Evolutionary conservation across 306 rosid genomes (phyloP).

Genomic region (Albizia julibrissin): DNA sequence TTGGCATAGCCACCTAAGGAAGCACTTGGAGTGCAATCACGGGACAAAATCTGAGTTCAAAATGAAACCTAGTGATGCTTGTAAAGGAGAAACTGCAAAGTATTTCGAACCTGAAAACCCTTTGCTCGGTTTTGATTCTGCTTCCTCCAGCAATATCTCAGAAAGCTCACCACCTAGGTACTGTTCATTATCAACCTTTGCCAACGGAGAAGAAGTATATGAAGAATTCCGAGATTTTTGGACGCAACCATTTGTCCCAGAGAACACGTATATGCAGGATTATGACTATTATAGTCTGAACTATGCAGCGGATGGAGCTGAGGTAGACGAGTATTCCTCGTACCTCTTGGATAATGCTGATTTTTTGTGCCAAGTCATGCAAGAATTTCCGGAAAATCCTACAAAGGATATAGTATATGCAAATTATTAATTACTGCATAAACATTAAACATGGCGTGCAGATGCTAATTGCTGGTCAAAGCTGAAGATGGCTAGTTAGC

Average conservation of each 20-base stretch:
- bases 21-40: conserved; percentile 8
- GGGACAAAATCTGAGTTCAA: background rate
- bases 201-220: background rate
- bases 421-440: background rate
- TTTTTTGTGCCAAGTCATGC: conserved; percentile 6
- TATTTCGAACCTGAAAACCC: conserved; percentile 24
- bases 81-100: conserved; percentile 11
- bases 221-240: conserved; percentile 47
- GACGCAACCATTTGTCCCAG: conserved; percentile 55
- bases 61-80: background rate
- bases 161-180: conserved; percentile 42
- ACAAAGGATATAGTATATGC: background rate
- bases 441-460: background rate
- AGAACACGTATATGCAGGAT: background rate
- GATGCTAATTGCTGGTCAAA: background rate
- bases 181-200: conserved; percentile 1
- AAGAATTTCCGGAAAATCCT: background rate
- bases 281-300: background rate
- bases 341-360: conserved; percentile 18
- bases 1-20: conserved; percentile 69
- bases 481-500: background rate
- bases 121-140: background rate
- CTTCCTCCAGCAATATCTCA: conserved; percentile 19
- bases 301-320: background rate
- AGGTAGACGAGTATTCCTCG: background rate